These are phyloP conservation scores for Botrytis fragariae DNA, from an alignment of 2,329 filamentous ascomycete species.

Conservation along the genomic window DNA sequence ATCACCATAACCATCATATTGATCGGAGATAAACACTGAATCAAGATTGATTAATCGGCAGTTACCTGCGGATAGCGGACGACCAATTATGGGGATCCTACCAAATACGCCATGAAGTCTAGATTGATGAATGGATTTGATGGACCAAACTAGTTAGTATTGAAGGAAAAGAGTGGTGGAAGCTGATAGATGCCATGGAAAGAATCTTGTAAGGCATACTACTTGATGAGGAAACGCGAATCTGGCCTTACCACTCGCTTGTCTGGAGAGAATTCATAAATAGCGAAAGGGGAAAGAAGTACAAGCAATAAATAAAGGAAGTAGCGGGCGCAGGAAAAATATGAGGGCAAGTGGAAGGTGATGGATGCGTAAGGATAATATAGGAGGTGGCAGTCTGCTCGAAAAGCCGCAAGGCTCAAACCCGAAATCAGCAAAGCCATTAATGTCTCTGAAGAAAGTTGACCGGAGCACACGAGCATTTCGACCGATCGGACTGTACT, in stretches of 20 bases:
- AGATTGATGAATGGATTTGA: neutral
- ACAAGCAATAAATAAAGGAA: neutral
- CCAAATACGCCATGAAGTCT: neutral
- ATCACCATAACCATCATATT: neutral
- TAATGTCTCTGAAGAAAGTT: neutral
- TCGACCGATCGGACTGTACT: neutral
- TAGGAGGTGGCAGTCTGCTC: neutral
- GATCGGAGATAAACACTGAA: neutral
- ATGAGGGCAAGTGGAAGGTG: neutral
- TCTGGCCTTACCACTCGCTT: neutral
- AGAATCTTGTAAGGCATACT: neutral
- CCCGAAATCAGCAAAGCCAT: neutral
- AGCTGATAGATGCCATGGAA: neutral
- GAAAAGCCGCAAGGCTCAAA: neutral
- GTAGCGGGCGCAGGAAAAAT: too few species aligned
- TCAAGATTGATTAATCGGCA: neutral
- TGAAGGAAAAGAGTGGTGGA: neutral
- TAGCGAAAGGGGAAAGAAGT: neutral
- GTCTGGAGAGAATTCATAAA: neutral
- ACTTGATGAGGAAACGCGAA: neutral
- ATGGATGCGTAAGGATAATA: neutral
- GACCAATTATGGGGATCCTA: neutral
- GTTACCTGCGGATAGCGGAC: neutral
- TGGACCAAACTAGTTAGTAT: neutral
- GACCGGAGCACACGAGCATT: neutral